Conservation (phyloP, 176 grass and related monocot genomes). For the Lolium multiflorum region DNA sequence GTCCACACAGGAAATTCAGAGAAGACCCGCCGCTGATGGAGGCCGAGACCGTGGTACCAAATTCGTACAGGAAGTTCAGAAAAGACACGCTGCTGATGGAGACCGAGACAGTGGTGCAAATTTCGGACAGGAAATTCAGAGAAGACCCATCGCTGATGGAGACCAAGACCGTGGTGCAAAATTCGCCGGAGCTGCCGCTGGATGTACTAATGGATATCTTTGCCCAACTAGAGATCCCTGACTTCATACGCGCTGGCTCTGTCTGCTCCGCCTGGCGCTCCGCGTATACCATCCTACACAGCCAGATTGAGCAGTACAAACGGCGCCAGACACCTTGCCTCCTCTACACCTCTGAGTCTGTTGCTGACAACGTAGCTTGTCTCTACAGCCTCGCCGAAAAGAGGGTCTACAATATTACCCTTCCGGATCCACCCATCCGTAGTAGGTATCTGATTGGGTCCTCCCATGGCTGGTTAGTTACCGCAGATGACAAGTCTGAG, state of each 20-base stretch:
- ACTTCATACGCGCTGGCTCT: not conserved
- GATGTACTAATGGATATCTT: conserved; percentile 16
- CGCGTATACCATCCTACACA: not conserved
- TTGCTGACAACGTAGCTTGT: not conserved
- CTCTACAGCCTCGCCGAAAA: not conserved
- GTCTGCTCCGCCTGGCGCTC: conserved; percentile 1
- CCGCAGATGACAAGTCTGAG: not conserved
- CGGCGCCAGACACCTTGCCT: conserved; percentile 18
- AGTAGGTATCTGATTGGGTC: conserved; percentile 6
- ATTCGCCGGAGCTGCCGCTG: not conserved
- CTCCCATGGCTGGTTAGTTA: conserved; percentile 23
- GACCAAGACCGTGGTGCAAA: not conserved
- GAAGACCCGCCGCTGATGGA: no score
- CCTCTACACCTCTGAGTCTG: not conserved
- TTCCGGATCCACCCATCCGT: conserved; percentile 12
- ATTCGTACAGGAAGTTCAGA: no score
- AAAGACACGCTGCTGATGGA: no score
- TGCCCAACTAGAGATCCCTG: conserved; percentile 15
- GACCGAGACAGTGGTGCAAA: no score
- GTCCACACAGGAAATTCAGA: not conserved
- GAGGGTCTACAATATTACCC: not conserved
- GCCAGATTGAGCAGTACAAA: not conserved
- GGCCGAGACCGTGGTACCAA: no score
- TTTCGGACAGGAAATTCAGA: no score
- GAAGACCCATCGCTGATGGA: no score